Base-by-base conservation (phyloP, 306 rosid species). In the Inga leiocalycina region DNA sequence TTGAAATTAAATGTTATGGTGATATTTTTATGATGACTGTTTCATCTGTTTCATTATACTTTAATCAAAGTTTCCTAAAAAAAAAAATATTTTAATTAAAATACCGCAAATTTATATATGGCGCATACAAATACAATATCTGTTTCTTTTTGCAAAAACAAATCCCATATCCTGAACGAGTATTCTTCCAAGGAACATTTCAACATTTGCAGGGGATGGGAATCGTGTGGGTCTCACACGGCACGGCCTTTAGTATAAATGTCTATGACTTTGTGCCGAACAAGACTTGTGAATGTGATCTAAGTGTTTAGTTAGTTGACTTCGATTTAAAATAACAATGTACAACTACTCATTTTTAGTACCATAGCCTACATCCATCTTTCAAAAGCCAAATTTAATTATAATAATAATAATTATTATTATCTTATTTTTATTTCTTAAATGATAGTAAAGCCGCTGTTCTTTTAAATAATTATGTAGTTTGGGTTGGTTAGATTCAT, bases 151-250 rank as follows among this genome's bases (percentile, higher is more conserved):
- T 32, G 34, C 34, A 2, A 32, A 32, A 32, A 39, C 64, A 19
- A 57, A 20, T 20, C 10, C 64, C 1, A 44, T 9, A 10, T 10
- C 3, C 8, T 39, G 8, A 39, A 39, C 43, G 49, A 45, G 49
- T 45, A 45, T 13, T 12, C 17, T 52, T 52, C 59, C 59, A n/a
- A 56, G 64, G 20, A 59, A 56, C 2, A 5, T 64, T 10, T 13
- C 0, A 1, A 8, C 70, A 32, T 65, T 65, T 32, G 2, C 71
- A 65, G 35, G 68, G 20, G 19, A 57, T n/a, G 1, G 12, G 9
- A 84, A 52, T 80, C 13, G 32, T 24, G 82, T 76, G 87, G 85
- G 87, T 39, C 85, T 70, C 72, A 67, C 72, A 35, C 72, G 72
- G 45, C 45, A 16, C 0, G 4, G 24, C 45, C 13, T 32, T 4